phyloP scores from a whole-genome alignment of 192 early-diverging fungal species.

The Backusella psychrophila region DNA sequence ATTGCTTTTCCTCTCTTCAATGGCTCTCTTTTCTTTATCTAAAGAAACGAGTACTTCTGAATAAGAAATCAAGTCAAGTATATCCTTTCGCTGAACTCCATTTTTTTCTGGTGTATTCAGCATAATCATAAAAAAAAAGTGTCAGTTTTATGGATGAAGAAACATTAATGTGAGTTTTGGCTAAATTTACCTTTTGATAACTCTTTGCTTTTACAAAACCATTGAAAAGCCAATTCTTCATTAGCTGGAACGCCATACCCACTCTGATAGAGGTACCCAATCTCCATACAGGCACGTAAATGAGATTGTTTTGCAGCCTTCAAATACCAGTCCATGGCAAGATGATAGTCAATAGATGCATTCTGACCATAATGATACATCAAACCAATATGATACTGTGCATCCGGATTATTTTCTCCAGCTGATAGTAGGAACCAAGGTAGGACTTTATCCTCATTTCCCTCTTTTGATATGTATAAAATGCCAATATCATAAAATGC shows the following conservation, averaged over 20 bases:
- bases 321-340: not conserved
- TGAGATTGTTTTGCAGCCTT: not conserved
- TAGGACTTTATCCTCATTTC: not conserved
- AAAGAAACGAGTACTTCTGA: not conserved
- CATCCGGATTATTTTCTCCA: not conserved
- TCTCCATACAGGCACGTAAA: not conserved
- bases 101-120: not conserved
- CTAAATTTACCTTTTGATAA: not conserved
- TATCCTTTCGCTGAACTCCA: not conserved
- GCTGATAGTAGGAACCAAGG: not conserved
- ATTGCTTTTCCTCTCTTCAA: not conserved
- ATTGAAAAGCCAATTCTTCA: not conserved
- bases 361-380: not conserved
- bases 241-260: not conserved
- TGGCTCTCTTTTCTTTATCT: not conserved
- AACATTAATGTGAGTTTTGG: too few species aligned
- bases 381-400: not conserved
- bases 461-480: not conserved
- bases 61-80: not conserved
- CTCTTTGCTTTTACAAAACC: not conserved
- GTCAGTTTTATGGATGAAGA: not conserved
- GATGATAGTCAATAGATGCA: not conserved
- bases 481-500: not conserved
- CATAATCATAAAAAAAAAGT: not conserved
- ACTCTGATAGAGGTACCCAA: not conserved